Evolutionary conservation across 305 asterid species (phyloP), one percentile per base, ranked within the genome.

Genomic region (Fraxinus sp.): DNA sequence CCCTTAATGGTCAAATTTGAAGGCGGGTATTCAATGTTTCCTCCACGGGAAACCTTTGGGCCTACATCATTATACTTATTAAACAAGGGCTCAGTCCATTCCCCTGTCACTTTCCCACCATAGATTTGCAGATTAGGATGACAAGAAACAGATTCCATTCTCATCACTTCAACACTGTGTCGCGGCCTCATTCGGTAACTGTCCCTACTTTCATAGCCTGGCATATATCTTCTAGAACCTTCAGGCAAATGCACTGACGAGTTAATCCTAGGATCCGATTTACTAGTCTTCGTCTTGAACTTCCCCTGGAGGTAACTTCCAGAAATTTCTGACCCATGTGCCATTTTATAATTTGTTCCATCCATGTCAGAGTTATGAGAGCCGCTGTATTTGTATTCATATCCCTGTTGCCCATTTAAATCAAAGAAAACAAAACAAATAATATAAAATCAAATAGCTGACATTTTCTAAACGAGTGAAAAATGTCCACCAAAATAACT

Each of bases 241-340:
- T 89, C 93, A 18, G 85, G 87, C 77, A 87, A 82, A 83, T 92
- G 90, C 24, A 83, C 77, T 1, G 89, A 79, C 79, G 92, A 86
- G 83, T 86, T 84, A 30, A 84, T 91, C 79, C 93, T 76, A 0
- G 86, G 88, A 86, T 75, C 79, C 79, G 87, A 46, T 80, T 80
- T 28, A 70, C 90, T 79, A 72, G 88, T 80, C 83, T 82, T 86
- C 79, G 24, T 86, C 82, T 83, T 87, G 75, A 78, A 83, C 74
- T 88, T 91, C 20, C 81, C 88, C 86, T 77, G 88, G 52, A 79
- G 84, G 86, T 66, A 82, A 81, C 82, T 77, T 70, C 90, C 92
- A 73, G 91, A 87, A 83, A 77, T 84, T 86, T 87, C 89, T 81
- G 85, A 77, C 37, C 85, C 85, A 68, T 82, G 81, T 77, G 83